Conservation (phyloP, 1,139 yeast species). For the Barnettozyma hawaiiensis region DNA sequence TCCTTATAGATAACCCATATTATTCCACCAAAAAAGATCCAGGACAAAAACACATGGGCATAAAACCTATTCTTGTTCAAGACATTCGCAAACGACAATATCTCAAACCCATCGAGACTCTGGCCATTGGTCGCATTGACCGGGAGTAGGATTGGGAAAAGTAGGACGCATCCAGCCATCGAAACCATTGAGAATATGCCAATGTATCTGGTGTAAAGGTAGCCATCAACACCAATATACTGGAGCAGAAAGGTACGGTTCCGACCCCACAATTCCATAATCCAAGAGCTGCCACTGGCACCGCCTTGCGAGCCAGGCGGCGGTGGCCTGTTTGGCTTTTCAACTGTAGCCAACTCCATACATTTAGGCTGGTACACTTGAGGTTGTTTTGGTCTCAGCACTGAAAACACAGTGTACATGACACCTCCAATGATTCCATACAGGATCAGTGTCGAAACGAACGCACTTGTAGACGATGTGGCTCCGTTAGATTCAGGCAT, state of each 20-base stretch:
- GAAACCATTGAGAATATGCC: constrained; percentile 56
- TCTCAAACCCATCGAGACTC: constrained; percentile 49
- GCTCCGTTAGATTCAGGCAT: neutral
- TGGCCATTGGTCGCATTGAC: constrained; percentile 81
- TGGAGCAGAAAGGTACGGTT: constrained; percentile 68
- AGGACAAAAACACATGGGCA: constrained; percentile 68
- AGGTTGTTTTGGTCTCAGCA: constrained; percentile 55
- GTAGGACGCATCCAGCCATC: constrained; percentile 54
- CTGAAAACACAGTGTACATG: constrained; percentile 53
- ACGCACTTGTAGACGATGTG: constrained; percentile 42
- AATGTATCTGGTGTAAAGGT: constrained; percentile 74
- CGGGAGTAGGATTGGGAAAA: constrained; percentile 79
- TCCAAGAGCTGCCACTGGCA: constrained; percentile 55
- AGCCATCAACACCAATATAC: constrained; percentile 84
- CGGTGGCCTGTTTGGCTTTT: constrained; percentile 44
- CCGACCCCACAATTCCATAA: constrained; percentile 43
- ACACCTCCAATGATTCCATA: constrained; percentile 53
- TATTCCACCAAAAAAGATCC: constrained; percentile 58
- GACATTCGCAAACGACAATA: constrained; percentile 60
- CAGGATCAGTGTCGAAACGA: constrained; percentile 48
- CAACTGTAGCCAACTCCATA: constrained; percentile 42
- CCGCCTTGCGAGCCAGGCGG: constrained; percentile 51
- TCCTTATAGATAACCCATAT: constrained; percentile 66
- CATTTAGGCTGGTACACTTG: constrained; percentile 83
- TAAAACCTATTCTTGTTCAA: constrained; percentile 52